These are phyloP conservation scores for Amylostereum chailletii DNA, from an alignment of 1,284 basidiomycete species.

Conservation along the genomic window DNA sequence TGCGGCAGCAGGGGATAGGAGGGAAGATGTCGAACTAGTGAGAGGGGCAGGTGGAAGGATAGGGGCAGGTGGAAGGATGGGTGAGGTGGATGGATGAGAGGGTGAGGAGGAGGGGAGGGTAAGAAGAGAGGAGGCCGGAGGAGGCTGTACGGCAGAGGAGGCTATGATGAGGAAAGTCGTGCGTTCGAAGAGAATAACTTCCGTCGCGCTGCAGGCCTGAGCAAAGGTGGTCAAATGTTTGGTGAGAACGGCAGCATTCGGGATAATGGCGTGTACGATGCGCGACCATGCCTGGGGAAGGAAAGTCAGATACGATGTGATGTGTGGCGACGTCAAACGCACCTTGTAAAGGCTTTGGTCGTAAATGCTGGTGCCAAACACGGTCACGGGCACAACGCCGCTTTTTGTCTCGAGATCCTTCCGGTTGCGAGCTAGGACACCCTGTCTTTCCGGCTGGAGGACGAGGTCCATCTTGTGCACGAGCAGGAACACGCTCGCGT, in stretches of 20 bases:
- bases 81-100: slow-evolving; percentile 18
- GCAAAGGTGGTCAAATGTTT: slow-evolving; percentile 83
- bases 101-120: slow-evolving; percentile 7
- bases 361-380: slow-evolving; percentile 96
- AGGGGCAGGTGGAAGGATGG: slow-evolving; percentile 18
- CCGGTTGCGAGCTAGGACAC: slow-evolving; percentile 49
- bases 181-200: slow-evolving; percentile 94
- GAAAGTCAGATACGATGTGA: slow-evolving; percentile 1
- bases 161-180: slow-evolving; percentile 98
- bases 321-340: slow-evolving; percentile 16
- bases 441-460: slow-evolving; percentile 39
- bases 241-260: slow-evolving; percentile 85
- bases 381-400: slow-evolving; percentile 45
- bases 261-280: slow-evolving; percentile 95
- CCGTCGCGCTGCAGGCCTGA: slow-evolving; percentile 79
- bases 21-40: slow-evolving; percentile 7
- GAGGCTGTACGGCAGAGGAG: slow-evolving; percentile 39
- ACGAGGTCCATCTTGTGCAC: slow-evolving; percentile 96
- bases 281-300: slow-evolving; percentile 84
- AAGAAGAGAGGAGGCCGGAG: slow-evolving; percentile 11
- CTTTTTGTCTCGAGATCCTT: slow-evolving; percentile 65
- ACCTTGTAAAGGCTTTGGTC: slow-evolving; percentile 97
- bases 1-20: slow-evolving; percentile 9
- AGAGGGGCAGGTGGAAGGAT: slow-evolving; percentile 15
- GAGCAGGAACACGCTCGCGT: slow-evolving; percentile 83